These are phyloP conservation scores for Acer negundo DNA, from an alignment of 345 rosid species.

Conservation along the genomic window DNA sequence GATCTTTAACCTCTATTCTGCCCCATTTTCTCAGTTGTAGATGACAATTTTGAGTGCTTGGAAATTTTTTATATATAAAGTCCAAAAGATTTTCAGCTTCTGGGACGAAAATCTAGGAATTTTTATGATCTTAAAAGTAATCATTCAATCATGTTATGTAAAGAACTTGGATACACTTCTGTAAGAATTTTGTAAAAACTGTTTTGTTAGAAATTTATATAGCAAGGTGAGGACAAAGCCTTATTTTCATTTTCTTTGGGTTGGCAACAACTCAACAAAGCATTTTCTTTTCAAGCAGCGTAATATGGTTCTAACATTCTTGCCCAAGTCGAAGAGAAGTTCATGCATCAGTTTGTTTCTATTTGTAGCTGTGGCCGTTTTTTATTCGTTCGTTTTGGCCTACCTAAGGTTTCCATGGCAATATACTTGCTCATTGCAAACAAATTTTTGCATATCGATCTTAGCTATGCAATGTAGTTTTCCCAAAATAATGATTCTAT, in stretches of 20 bases:
- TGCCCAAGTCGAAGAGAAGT: not conserved
- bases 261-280: not conserved
- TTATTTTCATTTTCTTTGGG: not conserved
- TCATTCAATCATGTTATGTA: not conserved
- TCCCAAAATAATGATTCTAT: no score
- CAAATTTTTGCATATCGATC: not conserved
- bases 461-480: no score
- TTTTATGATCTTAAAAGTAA: not conserved
- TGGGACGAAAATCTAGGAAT: not conserved
- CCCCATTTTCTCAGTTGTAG: not conserved
- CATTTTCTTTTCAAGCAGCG: not conserved
- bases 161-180: not conserved
- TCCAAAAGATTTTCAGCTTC: not conserved
- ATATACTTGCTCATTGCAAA: not conserved
- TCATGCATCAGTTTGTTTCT: not conserved
- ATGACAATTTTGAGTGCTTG: not conserved
- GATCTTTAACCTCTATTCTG: slow-evolving; percentile 4
- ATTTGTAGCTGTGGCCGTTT: not conserved
- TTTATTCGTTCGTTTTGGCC: not conserved
- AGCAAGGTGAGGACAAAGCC: not conserved
- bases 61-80: not conserved
- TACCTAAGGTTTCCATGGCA: not conserved
- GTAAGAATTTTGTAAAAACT: not conserved
- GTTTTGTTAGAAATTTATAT: not conserved
- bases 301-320: not conserved